phyloP scores from a whole-genome alignment of 2,329 filamentous ascomycete species.

The Colletotrichum sp. region DNA sequence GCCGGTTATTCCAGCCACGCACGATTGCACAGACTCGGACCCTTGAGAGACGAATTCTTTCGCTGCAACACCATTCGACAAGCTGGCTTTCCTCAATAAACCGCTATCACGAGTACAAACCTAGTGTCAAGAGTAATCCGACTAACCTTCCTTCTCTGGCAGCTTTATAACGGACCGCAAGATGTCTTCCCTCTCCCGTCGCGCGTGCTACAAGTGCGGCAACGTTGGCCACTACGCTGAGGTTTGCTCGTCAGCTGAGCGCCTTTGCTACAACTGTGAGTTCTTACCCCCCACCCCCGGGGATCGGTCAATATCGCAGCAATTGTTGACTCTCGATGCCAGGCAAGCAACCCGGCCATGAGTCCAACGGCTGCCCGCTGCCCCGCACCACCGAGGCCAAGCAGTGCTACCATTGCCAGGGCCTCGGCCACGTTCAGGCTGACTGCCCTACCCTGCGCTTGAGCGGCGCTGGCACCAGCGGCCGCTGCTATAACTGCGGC shows the following conservation, averaged over 20 bases:
- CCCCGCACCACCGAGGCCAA: conserved; percentile 98
- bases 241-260: conserved; percentile 97
- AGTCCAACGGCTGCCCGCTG: conserved; percentile 96
- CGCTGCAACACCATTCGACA: neutral
- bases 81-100: neutral
- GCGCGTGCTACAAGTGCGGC: conserved; percentile 84
- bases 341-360: conserved; percentile 91
- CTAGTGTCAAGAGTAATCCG: conserved; percentile 20
- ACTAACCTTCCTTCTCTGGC: conserved; percentile 10
- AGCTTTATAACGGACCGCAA: conserved; percentile 30
- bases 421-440: conserved; percentile 95
- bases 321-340: conserved; percentile 3
- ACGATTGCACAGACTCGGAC: neutral
- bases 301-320: neutral
- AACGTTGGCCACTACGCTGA: conserved; percentile 83
- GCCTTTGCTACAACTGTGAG: conserved; percentile 99
- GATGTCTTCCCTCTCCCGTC: conserved; percentile 82
- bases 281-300: conserved; percentile 19
- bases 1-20: neutral
- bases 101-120: conserved; percentile 1
- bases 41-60: neutral
- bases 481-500: conserved; percentile 96
- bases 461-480: conserved; percentile 79
- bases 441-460: conserved; percentile 97
- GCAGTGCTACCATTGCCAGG: conserved; percentile 99